A percentile compares a stretch with the other conserved stretches of the same genome.
Evolutionary conservation across 768 basidiomycete genomes (phyloP).

Genomic region (Rhizopogon sp.): DNA sequence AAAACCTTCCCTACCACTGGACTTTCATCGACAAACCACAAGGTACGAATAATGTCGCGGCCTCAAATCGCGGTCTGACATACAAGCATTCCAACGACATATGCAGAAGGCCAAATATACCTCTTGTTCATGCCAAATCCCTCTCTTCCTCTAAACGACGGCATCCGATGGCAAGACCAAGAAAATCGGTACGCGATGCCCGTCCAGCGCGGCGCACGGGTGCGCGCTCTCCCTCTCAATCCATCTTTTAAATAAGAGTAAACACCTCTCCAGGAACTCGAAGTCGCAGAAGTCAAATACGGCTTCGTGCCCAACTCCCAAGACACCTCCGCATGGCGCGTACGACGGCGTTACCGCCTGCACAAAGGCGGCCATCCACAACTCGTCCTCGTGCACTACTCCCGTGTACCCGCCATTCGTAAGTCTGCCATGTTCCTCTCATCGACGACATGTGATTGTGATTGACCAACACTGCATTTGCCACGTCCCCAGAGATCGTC

Average conservation of each 20-base stretch:
- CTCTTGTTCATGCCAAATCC: conserved; percentile 63
- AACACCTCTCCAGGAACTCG: conserved; percentile 55
- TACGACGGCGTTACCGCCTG: conserved; percentile 69
- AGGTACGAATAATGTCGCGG: conserved; percentile 38
- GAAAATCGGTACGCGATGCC: conserved; percentile 51
- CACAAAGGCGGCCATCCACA: conserved; percentile 68
- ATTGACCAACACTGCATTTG: neutral
- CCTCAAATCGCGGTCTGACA: neutral
- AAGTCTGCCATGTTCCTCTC: conserved; percentile 25
- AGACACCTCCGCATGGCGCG: conserved; percentile 61
- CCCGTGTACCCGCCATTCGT: conserved; percentile 60
- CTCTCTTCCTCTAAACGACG: conserved; percentile 65
- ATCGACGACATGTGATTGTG: neutral
- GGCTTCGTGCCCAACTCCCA: conserved; percentile 69
- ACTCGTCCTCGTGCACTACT: conserved; percentile 74
- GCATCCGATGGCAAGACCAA: conserved; percentile 70
- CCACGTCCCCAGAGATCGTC: conserved; percentile 43
- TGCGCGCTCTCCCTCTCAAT: conserved; percentile 28
- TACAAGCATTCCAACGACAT: neutral
- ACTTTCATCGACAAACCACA: conserved; percentile 72
- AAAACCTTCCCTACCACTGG: conserved; percentile 62
- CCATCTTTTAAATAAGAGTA: neutral
- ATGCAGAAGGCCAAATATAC: conserved; percentile 57
- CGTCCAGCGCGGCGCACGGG: conserved; percentile 50
- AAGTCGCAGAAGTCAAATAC: conserved; percentile 66